Conservation (phyloP, 169 alveolate genomes). For the Eimeria sp. region DNA sequence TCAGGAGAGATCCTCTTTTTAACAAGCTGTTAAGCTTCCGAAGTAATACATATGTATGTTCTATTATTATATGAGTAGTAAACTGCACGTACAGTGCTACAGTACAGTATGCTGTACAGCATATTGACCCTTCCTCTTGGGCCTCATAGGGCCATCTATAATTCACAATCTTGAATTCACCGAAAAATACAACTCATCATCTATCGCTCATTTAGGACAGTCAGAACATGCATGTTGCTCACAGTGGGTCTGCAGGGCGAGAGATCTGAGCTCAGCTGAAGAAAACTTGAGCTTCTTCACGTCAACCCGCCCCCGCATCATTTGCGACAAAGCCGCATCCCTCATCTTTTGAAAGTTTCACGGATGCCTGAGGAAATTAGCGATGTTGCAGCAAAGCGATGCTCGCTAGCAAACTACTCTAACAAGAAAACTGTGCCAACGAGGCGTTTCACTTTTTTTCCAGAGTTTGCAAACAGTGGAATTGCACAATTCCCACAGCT, state of each 20-base stretch:
- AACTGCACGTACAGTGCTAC: no score
- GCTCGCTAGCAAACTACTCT: not conserved
- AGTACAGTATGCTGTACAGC: no score
- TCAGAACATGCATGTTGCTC: not conserved
- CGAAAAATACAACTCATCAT: not conserved
- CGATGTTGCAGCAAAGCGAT: not conserved
- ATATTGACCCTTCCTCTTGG: not conserved
- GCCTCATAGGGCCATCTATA: not conserved
- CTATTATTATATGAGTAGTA: no score
- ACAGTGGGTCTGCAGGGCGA: constrained; percentile 76
- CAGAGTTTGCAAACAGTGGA: not conserved
- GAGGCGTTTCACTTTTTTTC: not conserved
- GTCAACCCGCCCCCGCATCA: constrained; percentile 43
- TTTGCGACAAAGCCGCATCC: constrained; percentile 20
- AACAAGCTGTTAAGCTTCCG: not conserved
- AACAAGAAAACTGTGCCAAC: no score
- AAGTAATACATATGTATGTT: no score
- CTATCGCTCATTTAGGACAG: not conserved
- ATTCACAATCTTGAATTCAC: not conserved
- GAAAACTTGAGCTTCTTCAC: constrained; percentile 77
- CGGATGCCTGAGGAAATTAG: not conserved
- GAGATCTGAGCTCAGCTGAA: constrained; percentile 73
- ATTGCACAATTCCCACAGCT: not conserved
- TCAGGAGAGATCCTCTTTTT: not conserved
- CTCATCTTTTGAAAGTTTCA: not conserved